Evolutionary conservation across 371 early-diverging fungal species (phyloP).

Genomic region (Rhizopus stolonifer): DNA sequence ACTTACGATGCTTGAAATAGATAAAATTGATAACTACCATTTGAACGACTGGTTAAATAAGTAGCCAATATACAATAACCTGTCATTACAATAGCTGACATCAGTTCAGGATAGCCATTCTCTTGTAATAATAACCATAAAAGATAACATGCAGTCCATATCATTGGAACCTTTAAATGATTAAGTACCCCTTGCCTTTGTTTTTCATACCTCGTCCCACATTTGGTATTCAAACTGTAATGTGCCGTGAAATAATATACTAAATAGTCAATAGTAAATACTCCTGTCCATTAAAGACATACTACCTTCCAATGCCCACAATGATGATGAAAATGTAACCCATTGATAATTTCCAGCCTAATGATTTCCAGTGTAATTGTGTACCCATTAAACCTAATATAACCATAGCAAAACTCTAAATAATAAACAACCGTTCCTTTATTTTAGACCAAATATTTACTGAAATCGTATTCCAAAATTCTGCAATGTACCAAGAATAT

Average conservation of each 20-base stretch:
- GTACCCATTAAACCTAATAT: slow-evolving; percentile 34
- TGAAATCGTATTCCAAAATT: slow-evolving; percentile 45
- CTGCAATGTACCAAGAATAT: slow-evolving; percentile 35
- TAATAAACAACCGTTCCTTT: neutral
- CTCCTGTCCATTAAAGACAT: no score
- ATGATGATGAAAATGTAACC: slow-evolving; percentile 43
- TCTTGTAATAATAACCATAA: slow-evolving; percentile 34
- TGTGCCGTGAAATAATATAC: slow-evolving; percentile 44
- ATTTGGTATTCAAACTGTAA: slow-evolving; percentile 44
- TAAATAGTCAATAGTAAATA: no score
- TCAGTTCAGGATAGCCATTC: slow-evolving; percentile 22
- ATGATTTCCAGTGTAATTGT: slow-evolving; percentile 29
- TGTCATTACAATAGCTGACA: slow-evolving; percentile 20
- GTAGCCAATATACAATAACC: slow-evolving; percentile 40
- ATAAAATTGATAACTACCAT: slow-evolving; percentile 40
- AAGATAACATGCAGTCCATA: slow-evolving; percentile 45
- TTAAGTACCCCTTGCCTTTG: neutral
- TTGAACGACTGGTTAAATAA: slow-evolving; percentile 37
- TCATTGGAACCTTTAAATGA: slow-evolving; percentile 40
- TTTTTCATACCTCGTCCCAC: slow-evolving; percentile 47
- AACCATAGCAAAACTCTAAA: slow-evolving; percentile 49
- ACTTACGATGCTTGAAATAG: slow-evolving; percentile 42
- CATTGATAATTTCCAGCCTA: slow-evolving; percentile 36
- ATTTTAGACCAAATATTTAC: slow-evolving; percentile 14
- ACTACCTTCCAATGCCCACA: slow-evolving; percentile 47